Evolutionary conservation across 2,329 filamentous ascomycete species (phyloP), one percentile per base, ranked within the genome.

Genomic region (Magnaporthiopsis poae): DNA sequence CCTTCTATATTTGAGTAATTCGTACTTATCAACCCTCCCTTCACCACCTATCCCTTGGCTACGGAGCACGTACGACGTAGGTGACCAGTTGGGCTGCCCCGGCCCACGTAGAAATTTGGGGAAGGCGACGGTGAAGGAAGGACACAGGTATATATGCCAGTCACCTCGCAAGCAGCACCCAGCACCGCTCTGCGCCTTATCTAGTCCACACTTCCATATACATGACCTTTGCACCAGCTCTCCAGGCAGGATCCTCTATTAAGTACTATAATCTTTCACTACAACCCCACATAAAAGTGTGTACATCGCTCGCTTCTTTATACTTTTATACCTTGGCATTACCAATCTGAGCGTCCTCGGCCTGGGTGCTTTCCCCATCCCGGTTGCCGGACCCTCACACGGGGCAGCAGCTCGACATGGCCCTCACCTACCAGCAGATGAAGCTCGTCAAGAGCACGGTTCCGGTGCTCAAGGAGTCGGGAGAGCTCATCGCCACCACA

Each of bases 391-490:
- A 62, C 46, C 60, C 13, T 52, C 62, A 63, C 63, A 64, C 39
- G 31, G n/a, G 46, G 46, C 46, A 56, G 46, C n/a, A 56, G 7
- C n/a, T 25, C 46, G 13, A n/a, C 7, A 75, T 76, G 74, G 68
- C 75, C 31, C 77, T 85, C 69, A 81, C 79, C 62, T 79, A 79
- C 70, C 76, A 80, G 63, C 88, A 92, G 77, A 80, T 84, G 67
- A 78, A 82, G 65, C 82, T 89, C 72, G 86, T 92, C 76, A 88
- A 87, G 75, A 82, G 86, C 65, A 92, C 90, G 7, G 85, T 90
- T 68, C 90, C 90, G 2, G 82, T 88, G 46, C 82, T 92, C 3
- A 82, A 82, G 29, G 81, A 88, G 68, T 86, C 91, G 73, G 90
- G 90, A 73, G 82, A 84, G 69, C 80, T 82, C 69, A 90, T 92